Conservation (phyloP, 2,329 filamentous ascomycete genomes). For the Scytalidium lignicola region DNA sequence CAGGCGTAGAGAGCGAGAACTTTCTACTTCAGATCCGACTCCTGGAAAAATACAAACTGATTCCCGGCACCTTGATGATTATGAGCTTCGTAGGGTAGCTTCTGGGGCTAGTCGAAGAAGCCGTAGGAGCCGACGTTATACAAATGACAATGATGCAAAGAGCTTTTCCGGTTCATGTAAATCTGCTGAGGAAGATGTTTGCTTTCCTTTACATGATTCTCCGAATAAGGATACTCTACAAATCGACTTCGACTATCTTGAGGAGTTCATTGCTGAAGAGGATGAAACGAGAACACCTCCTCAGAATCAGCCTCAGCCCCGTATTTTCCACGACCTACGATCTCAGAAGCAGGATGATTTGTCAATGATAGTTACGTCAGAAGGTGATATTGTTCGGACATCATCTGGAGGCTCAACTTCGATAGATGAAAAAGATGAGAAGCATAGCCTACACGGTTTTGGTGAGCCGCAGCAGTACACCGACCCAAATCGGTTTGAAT, state of each 20-base stretch:
- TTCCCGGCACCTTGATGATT: constrained; percentile 66
- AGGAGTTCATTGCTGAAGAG: constrained; percentile 77
- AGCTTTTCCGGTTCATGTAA: constrained; percentile 60
- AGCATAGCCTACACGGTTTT: constrained; percentile 26
- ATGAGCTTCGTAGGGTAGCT: constrained; percentile 62
- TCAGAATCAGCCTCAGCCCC: constrained; percentile 23
- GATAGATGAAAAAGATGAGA: constrained; percentile 46
- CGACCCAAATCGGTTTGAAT: constrained; percentile 81
- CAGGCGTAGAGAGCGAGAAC: constrained; percentile 72
- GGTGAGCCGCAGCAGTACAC: constrained; percentile 29
- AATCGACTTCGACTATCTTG: constrained; percentile 89
- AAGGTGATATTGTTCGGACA: constrained; percentile 54
- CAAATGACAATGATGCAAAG: constrained; percentile 56
- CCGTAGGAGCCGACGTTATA: constrained; percentile 49
- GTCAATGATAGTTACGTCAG: constrained; percentile 33
- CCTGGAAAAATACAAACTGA: constrained; percentile 94
- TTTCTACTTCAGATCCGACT: constrained; percentile 62
- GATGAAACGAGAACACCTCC: constrained; percentile 36
- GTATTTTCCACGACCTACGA: constrained; percentile 27
- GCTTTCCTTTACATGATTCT: constrained; percentile 66
- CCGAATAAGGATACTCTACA: constrained; percentile 75
- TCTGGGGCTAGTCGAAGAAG: constrained; percentile 65
- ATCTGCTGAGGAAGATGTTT: constrained; percentile 81
- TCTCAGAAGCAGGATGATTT: constrained; percentile 9
- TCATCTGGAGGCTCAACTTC: constrained; percentile 40